Conservation (phyloP, 148 eudicot genomes). For the Spergularia bocconei region DNA sequence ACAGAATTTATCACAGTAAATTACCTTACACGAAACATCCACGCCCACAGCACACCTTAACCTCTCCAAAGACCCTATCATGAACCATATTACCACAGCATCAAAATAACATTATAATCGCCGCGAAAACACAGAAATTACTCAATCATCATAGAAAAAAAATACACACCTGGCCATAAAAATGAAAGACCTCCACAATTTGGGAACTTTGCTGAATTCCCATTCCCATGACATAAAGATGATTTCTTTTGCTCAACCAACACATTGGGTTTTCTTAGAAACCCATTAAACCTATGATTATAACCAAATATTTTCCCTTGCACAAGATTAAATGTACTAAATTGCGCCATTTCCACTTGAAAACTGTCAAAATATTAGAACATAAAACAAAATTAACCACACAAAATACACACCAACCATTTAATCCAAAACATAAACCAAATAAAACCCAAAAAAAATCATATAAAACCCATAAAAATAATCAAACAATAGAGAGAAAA, state of each 20-base stretch:
- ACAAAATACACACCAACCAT: no score
- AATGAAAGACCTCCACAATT: conserved; percentile 10
- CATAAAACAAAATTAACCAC: background rate
- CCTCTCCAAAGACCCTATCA: conserved; percentile 13
- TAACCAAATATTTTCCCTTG: conserved; percentile 2
- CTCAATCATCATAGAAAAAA: background rate
- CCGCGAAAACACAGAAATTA: background rate
- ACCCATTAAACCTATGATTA: conserved; percentile 4
- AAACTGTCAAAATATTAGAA: background rate
- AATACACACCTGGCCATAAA: conserved; percentile 18
- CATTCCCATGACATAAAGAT: background rate
- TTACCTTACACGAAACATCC: conserved; percentile 13
- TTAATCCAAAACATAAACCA: no score
- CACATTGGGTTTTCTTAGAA: background rate
- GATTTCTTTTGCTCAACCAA: conserved; percentile 1
- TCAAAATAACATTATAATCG: background rate
- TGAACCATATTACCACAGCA: background rate
- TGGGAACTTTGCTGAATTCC: background rate
- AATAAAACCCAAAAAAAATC: no score
- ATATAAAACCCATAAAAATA: no score
- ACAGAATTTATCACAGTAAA: background rate
- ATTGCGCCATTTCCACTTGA: conserved; percentile 16
- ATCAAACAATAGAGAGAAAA: no score
- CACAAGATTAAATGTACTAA: background rate
- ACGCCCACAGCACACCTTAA: conserved; percentile 10